phyloP scores from a whole-genome alignment of 192 early-diverging fungal species.

The Coemansia furcata region DNA sequence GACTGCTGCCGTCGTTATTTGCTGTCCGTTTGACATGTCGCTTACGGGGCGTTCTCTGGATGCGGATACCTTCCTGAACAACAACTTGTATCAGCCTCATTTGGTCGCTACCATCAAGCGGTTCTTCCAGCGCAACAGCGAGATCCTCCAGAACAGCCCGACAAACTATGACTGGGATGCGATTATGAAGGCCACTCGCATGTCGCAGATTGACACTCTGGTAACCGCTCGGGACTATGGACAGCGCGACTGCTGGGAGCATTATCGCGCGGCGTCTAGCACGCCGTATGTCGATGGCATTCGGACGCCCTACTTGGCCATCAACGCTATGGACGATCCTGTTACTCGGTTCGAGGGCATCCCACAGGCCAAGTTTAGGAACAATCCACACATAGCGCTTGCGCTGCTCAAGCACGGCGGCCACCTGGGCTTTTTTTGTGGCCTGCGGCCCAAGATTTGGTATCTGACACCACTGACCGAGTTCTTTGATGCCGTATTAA shows the following conservation, averaged over 20 bases:
- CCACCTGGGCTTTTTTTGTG: constrained; percentile 79
- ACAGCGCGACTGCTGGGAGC: constrained; percentile 80
- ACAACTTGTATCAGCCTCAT: constrained; percentile 58
- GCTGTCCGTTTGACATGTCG: constrained; percentile 80
- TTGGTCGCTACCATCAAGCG: constrained; percentile 59
- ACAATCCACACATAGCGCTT: constrained; percentile 75
- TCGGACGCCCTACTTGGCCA: constrained; percentile 70
- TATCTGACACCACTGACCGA: constrained; percentile 60
- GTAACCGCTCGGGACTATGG: constrained; percentile 70
- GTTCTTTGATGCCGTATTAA: constrained; percentile 42
- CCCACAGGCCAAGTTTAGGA: constrained; percentile 67
- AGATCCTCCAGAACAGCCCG: constrained; percentile 38
- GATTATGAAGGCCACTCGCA: constrained; percentile 56
- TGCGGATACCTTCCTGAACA: constrained; percentile 51
- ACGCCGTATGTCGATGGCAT: constrained; percentile 58
- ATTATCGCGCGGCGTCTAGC: constrained; percentile 65
- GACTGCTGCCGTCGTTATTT: constrained; percentile 69
- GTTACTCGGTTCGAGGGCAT: constrained; percentile 65
- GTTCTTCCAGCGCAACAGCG: constrained; percentile 36
- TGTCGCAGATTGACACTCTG: constrained; percentile 78
- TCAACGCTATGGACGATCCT: constrained; percentile 87
- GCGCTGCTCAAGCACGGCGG: constrained; percentile 79
- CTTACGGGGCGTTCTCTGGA: constrained; percentile 37
- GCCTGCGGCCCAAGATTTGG: constrained; percentile 52
- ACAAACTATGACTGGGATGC: constrained; percentile 49